Evolutionary conservation across 1,284 basidiomycete genomes (phyloP), one percentile per base, ranked within the genome.

Genomic region (Kalmanozyma brasiliensis): DNA sequence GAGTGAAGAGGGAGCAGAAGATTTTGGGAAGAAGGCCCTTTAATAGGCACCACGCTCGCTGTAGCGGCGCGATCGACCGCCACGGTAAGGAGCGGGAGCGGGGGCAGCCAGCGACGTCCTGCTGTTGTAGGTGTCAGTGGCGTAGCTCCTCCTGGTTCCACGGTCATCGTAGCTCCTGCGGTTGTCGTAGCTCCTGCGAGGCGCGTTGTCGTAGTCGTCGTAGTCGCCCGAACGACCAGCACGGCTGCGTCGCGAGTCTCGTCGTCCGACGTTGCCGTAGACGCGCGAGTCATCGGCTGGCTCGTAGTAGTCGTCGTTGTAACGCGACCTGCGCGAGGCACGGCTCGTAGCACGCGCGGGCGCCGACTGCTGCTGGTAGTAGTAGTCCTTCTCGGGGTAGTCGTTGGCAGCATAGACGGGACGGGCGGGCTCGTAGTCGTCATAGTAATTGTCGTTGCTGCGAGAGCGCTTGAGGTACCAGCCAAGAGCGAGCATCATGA

Each of bases 41-140:
- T 59, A 70, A 52, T 70, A 70, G 30, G 67, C 67, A 33, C 67
- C 67, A 13, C 61, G 67, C 43, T 70, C 67, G 57, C 67, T 64
- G 52, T 70, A 70, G 34, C 67, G 52, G 19, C 67, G 43, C 49
- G 67, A 70, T 11, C 67, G 58, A 16, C 61, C 61, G n/a, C 67
- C 67, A 19, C 61, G 60, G 61, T 70, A 70, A 4, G 67, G 61
- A 23, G 58, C 47, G n/a, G 48, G 20, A n/a, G 35, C 51, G 6
- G 66, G 56, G 11, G 66, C 43, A 5, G n/a, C n/a, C n/a, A 69
- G 45, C 36, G 47, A 37, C 8, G 52, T 56, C 41, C 67, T 60
- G 49, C 67, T 64, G 1, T 61, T 52, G 33, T 70, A 70, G 16
- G 33, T 33, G 7, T 70, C 67, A 4, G 42, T 55, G 22, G 49